phyloP scores from a whole-genome alignment of 2,329 filamentous ascomycete genomes.

The Paecilomyces formosus region DNA sequence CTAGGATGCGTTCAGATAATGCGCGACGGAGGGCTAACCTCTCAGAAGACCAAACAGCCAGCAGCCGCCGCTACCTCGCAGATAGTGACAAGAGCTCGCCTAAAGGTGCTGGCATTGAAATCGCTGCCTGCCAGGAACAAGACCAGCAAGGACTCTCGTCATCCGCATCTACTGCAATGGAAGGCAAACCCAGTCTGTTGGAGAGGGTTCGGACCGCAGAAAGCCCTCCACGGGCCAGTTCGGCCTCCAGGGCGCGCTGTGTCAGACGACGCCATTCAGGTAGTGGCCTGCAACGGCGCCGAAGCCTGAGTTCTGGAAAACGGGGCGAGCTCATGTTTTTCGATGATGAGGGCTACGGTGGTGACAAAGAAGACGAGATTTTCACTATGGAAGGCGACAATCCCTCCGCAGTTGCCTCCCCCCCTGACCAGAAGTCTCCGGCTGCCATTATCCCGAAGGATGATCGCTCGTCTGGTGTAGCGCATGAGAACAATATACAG shows the following conservation, averaged over 20 bases:
- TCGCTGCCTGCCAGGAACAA: constrained; percentile 16
- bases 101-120: constrained; percentile 20
- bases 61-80: constrained; percentile 10
- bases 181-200: constrained; percentile 23
- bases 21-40: constrained; percentile 24
- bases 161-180: constrained; percentile 31
- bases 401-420: background rate
- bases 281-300: constrained; percentile 69
- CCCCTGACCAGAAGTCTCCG: background rate
- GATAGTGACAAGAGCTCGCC: constrained; percentile 13
- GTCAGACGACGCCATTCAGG: constrained; percentile 71
- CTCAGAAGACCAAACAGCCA: constrained; percentile 24
- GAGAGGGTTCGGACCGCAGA: constrained; percentile 27
- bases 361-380: constrained; percentile 65
- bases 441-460: background rate
- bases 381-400: constrained; percentile 59
- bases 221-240: constrained; percentile 39
- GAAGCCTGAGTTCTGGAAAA: constrained; percentile 60
- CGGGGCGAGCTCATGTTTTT: constrained; percentile 81
- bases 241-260: constrained; percentile 21
- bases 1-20: constrained; percentile 36
- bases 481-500: background rate
- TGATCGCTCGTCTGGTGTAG: background rate
- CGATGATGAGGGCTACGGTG: constrained; percentile 79
- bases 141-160: constrained; percentile 23